These are phyloP conservation scores for Mariannaea sp. DNA, from an alignment of 2,329 filamentous ascomycete species.

Conservation along the genomic window DNA sequence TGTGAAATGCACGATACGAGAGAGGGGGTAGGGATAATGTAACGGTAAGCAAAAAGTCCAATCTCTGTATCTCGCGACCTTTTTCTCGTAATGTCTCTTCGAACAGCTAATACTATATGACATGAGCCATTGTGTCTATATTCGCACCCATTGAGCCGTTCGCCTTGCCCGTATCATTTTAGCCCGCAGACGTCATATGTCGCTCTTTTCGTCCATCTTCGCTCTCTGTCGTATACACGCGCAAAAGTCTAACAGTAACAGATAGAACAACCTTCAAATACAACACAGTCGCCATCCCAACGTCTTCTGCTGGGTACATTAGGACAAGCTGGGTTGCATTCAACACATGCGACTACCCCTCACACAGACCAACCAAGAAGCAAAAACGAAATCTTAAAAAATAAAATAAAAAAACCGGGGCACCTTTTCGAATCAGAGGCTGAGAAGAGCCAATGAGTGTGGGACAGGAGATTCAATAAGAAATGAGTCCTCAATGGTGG, in stretches of 20 bases:
- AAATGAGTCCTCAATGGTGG: constrained; percentile 3
- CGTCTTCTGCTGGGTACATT: neutral
- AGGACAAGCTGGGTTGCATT: neutral
- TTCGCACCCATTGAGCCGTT: neutral
- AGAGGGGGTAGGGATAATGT: neutral
- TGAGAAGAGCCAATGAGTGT: constrained; percentile 3
- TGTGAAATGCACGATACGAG: neutral
- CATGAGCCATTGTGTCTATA: constrained; percentile 9
- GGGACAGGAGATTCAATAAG: constrained; percentile 2
- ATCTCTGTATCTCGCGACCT: constrained; percentile 1
- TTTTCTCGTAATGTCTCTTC: constrained; percentile 12
- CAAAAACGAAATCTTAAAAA: too few relatives aligned
- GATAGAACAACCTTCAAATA: too few relatives aligned
- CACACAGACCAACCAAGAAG: neutral
- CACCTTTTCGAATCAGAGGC: neutral
- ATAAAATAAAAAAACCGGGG: constrained; percentile 16
- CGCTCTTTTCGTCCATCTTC: neutral
- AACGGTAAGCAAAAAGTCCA: neutral
- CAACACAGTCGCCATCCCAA: neutral
- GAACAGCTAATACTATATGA: constrained; percentile 8
- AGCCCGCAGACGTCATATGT: neutral
- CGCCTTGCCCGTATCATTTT: neutral
- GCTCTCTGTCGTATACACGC: neutral
- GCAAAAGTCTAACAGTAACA: too few relatives aligned
- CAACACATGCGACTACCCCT: neutral